Evolutionary conservation across 1,139 yeast species (phyloP), one percentile per base, ranked within the genome.

Genomic region (Wickerhamiella infanticola): DNA sequence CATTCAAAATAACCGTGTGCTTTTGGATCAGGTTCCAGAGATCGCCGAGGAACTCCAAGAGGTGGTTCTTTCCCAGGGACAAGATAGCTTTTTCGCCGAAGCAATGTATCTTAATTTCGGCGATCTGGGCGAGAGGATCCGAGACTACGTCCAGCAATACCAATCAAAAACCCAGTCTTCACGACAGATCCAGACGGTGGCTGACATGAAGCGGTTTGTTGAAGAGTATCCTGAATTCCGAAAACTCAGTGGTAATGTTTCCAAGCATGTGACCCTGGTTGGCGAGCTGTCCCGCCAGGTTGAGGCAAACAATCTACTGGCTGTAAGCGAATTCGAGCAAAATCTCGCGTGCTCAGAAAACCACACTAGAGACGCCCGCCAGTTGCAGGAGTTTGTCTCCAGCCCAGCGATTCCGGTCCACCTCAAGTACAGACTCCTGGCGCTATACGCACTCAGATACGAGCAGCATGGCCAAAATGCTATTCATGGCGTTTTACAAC

Each of bases 141-240:
- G 85, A 58, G 78, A 74, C 48, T 85, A 84, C 58, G 96, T 93
- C 36, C 81, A 79, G 47, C 79, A 77, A 46, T 90, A 86, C 63
- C 93, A 85, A 57, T 63, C 71, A 31, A 84, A 83, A 58, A 83
- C 96, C 0, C 81, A 86, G 55, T 75, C 81, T 37, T 77, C 77
- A 50, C 70, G 77, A 42, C 78, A 77, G 53, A 72, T 86, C 37
- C 81, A 78, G 53, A 79, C 90, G 45, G 76, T 90, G 45, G 76
- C 81, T 6, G 98, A 93, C 56, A 81, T 90, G 74, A 93, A 88
- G 61, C 77, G 79, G 54, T 83, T 88, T 57, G 78, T 90, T 48
- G 94, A 90, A 50, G 85, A 84, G 54, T 86, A 82, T 57, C 99
- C 98, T 1, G 97, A 90, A 60, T 88, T 82, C 60, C 79, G 86